Evolutionary conservation across 2,329 filamentous ascomycete genomes (phyloP).

Genomic region (Cryphonectria japonica): DNA sequence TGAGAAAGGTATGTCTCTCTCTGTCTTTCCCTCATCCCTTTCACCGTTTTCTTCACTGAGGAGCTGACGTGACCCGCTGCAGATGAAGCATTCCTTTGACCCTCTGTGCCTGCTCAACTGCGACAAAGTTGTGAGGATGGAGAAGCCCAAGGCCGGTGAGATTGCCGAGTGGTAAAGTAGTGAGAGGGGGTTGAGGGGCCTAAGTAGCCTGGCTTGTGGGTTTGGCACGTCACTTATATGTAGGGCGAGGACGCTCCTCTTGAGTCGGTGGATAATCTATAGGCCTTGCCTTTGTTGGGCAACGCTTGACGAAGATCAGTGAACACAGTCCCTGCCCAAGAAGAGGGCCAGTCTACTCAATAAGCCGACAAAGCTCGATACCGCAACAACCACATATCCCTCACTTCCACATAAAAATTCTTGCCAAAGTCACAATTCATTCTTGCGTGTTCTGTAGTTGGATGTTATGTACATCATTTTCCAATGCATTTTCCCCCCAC

Average conservation of each 20-base stretch:
- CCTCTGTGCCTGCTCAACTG: slow-evolving; percentile 72
- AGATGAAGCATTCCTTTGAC: slow-evolving; percentile 82
- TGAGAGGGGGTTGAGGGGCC: not conserved
- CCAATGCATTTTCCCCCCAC: not conserved
- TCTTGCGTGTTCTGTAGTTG: not conserved
- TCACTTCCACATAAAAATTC: not conserved
- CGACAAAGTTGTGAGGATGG: slow-evolving; percentile 69
- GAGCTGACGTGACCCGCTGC: slow-evolving; percentile 8
- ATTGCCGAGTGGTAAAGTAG: slow-evolving; percentile 47
- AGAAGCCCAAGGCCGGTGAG: slow-evolving; percentile 56
- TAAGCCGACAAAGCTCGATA: not conserved
- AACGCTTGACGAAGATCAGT: not conserved
- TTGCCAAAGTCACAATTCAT: too few relatives aligned
- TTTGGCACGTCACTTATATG: not conserved
- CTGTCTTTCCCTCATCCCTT: slow-evolving; percentile 17
- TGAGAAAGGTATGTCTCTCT: slow-evolving; percentile 69
- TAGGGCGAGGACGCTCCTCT: not conserved
- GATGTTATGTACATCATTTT: not conserved
- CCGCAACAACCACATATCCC: not conserved
- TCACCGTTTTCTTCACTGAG: not conserved
- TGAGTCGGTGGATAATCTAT: not conserved
- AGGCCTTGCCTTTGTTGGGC: not conserved
- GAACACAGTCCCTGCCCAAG: not conserved
- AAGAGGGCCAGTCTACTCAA: not conserved
- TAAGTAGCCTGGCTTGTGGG: not conserved